A percentile compares a stretch with the other conserved stretches of the same genome.
Evolutionary conservation across 306 rosid genomes (phyloP).

Genomic region (Quercus alba): DNA sequence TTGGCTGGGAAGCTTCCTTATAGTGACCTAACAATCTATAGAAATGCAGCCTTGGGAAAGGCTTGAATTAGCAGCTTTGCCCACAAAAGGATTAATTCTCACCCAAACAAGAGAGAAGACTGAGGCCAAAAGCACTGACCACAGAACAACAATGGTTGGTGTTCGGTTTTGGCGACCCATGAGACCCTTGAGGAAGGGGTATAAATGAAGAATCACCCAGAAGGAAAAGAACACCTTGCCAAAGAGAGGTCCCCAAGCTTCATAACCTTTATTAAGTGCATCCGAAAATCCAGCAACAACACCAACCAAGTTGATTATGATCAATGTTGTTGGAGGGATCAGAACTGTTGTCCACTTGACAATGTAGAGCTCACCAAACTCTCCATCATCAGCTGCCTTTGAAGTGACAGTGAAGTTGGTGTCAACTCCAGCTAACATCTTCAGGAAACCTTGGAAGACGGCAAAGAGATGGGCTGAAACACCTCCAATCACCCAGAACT

Average conservation of each 20-base stretch:
- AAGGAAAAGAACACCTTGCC: constrained; percentile 95
- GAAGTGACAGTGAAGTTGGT: constrained; percentile 95
- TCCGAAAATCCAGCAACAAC: constrained; percentile 97
- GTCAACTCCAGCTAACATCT: constrained; percentile 87
- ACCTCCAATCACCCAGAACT: constrained; percentile 98
- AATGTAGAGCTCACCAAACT: constrained; percentile 84
- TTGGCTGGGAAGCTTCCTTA: constrained; percentile 17
- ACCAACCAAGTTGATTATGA: constrained; percentile 84
- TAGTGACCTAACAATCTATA: constrained; percentile 67
- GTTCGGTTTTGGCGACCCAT: constrained; percentile 98
- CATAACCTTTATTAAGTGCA: constrained; percentile 89
- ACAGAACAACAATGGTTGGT: constrained; percentile 87
- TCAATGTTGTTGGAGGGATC: constrained; percentile 87
- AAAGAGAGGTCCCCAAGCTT: constrained; percentile 93
- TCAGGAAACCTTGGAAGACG: constrained; percentile 90
- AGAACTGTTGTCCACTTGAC: constrained; percentile 94
- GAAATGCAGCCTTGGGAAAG: constrained; percentile 61
- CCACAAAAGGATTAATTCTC: constrained; percentile 79
- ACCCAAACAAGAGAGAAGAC: constrained; percentile 97
- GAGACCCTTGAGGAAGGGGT: constrained; percentile 97
- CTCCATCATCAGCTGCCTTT: constrained; percentile 81
- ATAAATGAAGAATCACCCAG: constrained; percentile 94
- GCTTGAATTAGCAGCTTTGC: constrained; percentile 51
- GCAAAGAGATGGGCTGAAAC: constrained; percentile 98
- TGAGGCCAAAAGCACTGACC: constrained; percentile 95